Base-by-base conservation (phyloP, 2,329 filamentous ascomycete genomes). In the Colletotrichum liaoningense region DNA sequence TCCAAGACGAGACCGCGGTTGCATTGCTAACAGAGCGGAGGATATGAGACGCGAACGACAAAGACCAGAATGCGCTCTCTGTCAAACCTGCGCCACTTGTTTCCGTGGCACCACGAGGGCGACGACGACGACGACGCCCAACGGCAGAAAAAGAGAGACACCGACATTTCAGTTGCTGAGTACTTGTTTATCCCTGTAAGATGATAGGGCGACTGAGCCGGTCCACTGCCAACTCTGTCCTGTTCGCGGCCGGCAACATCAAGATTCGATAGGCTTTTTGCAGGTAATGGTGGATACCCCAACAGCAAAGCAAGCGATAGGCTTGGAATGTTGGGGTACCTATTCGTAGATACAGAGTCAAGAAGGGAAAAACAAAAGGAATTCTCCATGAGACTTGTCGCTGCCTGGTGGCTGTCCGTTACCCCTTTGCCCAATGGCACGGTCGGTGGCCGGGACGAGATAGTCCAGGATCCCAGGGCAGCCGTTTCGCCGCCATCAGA, bases 171-270 rank as follows among this genome's bases (percentile, higher is more conserved):
- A 35, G 30, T 57, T 9, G 46, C n/a, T 5, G 33, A 14, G 35
- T 55, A 12, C 24, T 42, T 57, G 42, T 67, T 49, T 72, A 73
- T 73, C 70, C 67, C 70, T 73, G 70, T 65, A 70, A 73, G 67
- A 73, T 65, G 67, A 73, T 65, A 70, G 70, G 70, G 19, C 35
- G 67, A 42, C 46, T 58, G 66, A 69, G 42, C 49, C 70, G 11
- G n/a, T 55, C 38, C 38, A 55, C 22, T 55, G 30, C 49, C 30
- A 55, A 42, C 16, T 55, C 46, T 22, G 24, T 52, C 12, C 62
- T 33, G 56, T 12, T 54, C 35, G 30, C 55, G 54, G 59, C 69
- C 42, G 66, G 62, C 65, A 55, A 33, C 59, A 30, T 59, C 54
- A 58, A 46, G 56, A 22, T 24, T 58, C 38, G 35, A 59, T 38